Evolutionary conservation across 768 basidiomycete genomes (phyloP), one percentile per base, ranked within the genome.

Genomic region (Lyophyllum shimeji): DNA sequence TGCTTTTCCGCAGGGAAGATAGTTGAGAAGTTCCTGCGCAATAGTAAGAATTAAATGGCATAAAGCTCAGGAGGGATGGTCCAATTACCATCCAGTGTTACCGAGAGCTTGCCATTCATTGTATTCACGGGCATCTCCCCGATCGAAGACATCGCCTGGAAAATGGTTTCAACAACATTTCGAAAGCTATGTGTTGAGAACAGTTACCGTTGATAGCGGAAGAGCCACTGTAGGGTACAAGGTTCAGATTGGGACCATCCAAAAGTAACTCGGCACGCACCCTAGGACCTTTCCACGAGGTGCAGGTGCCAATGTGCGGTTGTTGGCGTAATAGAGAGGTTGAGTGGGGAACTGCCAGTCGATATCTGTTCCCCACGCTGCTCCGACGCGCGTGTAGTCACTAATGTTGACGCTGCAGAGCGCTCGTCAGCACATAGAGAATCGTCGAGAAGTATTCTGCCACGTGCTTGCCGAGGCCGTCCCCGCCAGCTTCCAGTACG

Each of bases 281-380:
- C 48, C 33, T 34, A 50, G 48, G 20, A 50, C 48, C 20, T 50
- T 50, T 18, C 48, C 48, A 23, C 48, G 48, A 3, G 48, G 48
- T 3, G 15, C 25, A 7, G 46, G 46, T n/a, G 46, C 29, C 17
- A 48, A 31, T 48, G 24, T 23, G 6, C 46, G 48, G 33, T 50
- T 37, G 33, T 50, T 50, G 37, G 48, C 48, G 21, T 50, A 50
- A 4, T 50, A 18, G 48, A 50, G 48, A 3, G 48, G 48, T n/a
- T 50, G 33, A 21, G 48, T 50, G n/a, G 48, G 48, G 31, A 37
- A 39, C 20, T 50, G 48, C 46, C 34, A 37, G 34, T 37, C 34
- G 34, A 37, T 37, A 13, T 11, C 34, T 13, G 34, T 37, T 37
- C 34, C 46, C 46, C 46, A 48, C 11, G 46, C 29, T 48, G 46